phyloP scores from a whole-genome alignment of 176 grass and related monocot species.

The Oryza nivara region DNA sequence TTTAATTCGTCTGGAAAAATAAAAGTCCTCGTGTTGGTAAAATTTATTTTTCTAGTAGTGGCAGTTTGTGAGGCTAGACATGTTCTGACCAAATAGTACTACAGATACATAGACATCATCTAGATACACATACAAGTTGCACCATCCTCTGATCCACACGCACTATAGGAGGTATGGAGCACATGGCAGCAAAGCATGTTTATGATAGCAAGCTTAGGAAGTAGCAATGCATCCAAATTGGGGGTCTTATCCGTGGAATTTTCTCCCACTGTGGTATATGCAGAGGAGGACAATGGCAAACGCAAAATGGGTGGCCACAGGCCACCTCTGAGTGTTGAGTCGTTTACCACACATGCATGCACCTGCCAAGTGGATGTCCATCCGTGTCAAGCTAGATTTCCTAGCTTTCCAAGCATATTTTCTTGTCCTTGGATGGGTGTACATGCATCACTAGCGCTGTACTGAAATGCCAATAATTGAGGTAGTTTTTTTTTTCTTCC shows the following conservation, averaged over 20 bases:
- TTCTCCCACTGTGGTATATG: background rate
- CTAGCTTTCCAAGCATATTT: slow-evolving; percentile 20
- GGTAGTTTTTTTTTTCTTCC: background rate
- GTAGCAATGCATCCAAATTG: background rate
- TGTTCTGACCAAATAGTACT: background rate
- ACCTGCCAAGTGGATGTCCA: slow-evolving; percentile 5
- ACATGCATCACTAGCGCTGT: background rate
- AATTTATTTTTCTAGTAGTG: too few relatives aligned
- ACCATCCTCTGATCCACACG: background rate
- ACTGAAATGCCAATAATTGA: slow-evolving; percentile 37
- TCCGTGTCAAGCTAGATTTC: slow-evolving; percentile 22
- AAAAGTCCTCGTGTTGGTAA: too few relatives aligned
- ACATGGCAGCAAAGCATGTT: background rate
- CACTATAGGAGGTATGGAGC: background rate
- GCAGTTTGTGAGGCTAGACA: background rate
- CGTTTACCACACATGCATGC: background rate
- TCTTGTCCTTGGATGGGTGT: slow-evolving; percentile 10
- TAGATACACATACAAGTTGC: background rate
- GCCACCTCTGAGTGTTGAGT: background rate
- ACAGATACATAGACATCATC: background rate
- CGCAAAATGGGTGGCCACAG: background rate
- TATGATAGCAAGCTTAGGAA: background rate
- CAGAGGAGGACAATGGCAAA: background rate
- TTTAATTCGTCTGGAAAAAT: too few relatives aligned
- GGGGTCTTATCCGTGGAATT: background rate